phyloP scores from a whole-genome alignment of 2,329 filamentous ascomycete species.

The Paecilomyces variotii region DNA sequence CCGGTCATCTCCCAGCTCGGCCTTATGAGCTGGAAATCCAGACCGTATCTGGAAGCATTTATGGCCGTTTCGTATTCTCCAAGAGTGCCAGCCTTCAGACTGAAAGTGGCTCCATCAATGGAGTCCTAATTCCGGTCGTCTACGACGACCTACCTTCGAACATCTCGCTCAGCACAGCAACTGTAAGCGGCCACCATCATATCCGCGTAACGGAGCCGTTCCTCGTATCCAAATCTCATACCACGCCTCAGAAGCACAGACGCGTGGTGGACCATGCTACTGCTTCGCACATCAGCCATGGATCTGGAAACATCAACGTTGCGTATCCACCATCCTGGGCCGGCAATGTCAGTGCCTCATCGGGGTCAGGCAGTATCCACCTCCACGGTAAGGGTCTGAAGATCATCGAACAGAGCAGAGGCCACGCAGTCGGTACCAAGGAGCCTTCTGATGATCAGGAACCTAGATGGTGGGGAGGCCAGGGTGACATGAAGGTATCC shows the following conservation, averaged over 20 bases:
- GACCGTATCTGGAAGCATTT: slow-evolving; percentile 19
- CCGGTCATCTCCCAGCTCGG: slow-evolving; percentile 8
- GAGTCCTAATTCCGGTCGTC: slow-evolving; percentile 39
- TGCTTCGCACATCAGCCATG: slow-evolving; percentile 11
- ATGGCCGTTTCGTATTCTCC: slow-evolving; percentile 41
- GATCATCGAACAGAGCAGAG: slow-evolving; percentile 6
- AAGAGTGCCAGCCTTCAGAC: slow-evolving; percentile 40
- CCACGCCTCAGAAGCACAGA: not conserved
- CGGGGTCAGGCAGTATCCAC: slow-evolving; percentile 9
- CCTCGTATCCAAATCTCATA: slow-evolving; percentile 1
- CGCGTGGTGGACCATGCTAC: not conserved
- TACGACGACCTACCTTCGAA: slow-evolving; percentile 1
- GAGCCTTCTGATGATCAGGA: slow-evolving; percentile 2
- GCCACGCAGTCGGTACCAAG: slow-evolving; percentile 8
- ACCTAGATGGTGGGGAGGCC: slow-evolving; percentile 14
- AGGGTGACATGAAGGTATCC: slow-evolving; percentile 13
- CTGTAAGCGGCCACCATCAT: slow-evolving; percentile 9
- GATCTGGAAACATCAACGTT: slow-evolving; percentile 17
- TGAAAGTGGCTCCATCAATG: slow-evolving; percentile 40
- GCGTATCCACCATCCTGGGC: slow-evolving; percentile 23
- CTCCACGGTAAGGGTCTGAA: slow-evolving; percentile 17
- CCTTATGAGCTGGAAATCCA: slow-evolving; percentile 21
- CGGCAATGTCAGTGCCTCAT: slow-evolving; percentile 16
- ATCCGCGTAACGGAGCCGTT: slow-evolving; percentile 13
- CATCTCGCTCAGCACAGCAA: slow-evolving; percentile 11